These are phyloP conservation scores for Spathaspora gorwiae DNA, from an alignment of 805 yeast species.

Conservation along the genomic window DNA sequence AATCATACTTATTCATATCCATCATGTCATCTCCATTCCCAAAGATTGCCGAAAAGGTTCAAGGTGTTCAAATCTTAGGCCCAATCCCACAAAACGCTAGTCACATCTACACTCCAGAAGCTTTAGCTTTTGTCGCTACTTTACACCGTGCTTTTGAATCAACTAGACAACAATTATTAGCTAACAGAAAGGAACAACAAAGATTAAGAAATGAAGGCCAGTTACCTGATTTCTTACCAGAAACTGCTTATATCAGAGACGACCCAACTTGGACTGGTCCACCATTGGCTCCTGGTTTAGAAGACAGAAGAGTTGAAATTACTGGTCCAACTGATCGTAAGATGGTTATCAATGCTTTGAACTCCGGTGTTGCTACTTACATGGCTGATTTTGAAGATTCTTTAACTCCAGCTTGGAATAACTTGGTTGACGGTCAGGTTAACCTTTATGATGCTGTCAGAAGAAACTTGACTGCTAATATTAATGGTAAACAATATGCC, in stretches of 20 bases:
- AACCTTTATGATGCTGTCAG: conserved; percentile 74
- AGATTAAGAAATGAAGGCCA: conserved; percentile 56
- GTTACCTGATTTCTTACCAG: conserved; percentile 60
- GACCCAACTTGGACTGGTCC: conserved; percentile 77
- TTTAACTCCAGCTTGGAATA: conserved; percentile 78
- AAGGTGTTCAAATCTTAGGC: conserved; percentile 54
- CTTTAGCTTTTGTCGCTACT: conserved; percentile 65
- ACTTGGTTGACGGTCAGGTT: conserved; percentile 76
- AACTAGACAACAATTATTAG: conserved; percentile 54
- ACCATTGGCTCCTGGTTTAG: conserved; percentile 65
- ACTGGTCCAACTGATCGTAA: conserved; percentile 85
- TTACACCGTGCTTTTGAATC: conserved; percentile 69
- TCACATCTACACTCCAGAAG: conserved; percentile 56
- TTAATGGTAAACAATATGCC: conserved; percentile 42
- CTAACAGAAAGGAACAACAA: conserved; percentile 60
- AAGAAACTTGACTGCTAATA: conserved; percentile 44
- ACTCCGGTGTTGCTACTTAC: conserved; percentile 73
- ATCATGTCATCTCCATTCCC: conserved; percentile 44
- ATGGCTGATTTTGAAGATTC: conserved; percentile 88
- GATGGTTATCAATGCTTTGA: conserved; percentile 78
- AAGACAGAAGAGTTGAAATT: conserved; percentile 73
- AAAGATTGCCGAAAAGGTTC: conserved; percentile 35
- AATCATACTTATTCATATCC: not conserved
- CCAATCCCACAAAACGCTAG: conserved; percentile 45
- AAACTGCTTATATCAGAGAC: conserved; percentile 64